Base-by-base conservation (phyloP, 768 basidiomycete species). In the Panus rudis region DNA sequence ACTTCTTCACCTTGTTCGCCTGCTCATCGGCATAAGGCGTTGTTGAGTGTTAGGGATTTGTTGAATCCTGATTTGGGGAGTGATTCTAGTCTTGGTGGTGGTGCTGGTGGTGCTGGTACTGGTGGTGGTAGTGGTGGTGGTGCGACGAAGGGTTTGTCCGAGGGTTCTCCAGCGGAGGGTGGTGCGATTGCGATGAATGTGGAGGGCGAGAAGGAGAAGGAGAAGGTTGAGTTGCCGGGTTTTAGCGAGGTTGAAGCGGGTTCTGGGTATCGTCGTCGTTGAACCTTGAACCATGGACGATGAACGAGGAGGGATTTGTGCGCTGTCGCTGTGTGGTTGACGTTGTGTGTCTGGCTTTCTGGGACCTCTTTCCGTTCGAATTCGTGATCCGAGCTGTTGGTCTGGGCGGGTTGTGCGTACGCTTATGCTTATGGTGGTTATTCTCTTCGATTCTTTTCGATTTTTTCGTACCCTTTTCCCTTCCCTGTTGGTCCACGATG, bases 211-310 rank as follows among this genome's bases (percentile, higher is more conserved):
- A 43, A 47, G 20, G 37, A 43, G 16, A 38, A 41, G n/a, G 42
- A 48, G 42, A 51, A 50, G 10, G 49, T 58, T 14, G 56, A 53
- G 41, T 42, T 61, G 41, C 59, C 59, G 16, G 51, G 58, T 17
- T 61, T 61, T 43, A 61, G 59, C 41, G 56, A 60, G 44, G 43
- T 61, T 38, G 59, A 59, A 48, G 59, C 59, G 19, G 59, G 58
- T 4, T 43, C 49, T 11, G 45, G 49, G 10, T 37, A 46, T 20
- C 49, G 49, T 7, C 33, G 33, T 14, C 33, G n/a, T 17, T 35
- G 33, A 35, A 30, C n/a, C n/a, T n/a, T n/a, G n/a, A n/a, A n/a
- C n/a, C n/a, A n/a, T n/a, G n/a, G n/a, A n/a, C n/a, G n/a, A n/a
- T n/a, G n/a, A n/a, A n/a, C 45, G 41, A 43, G 34, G 21, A 37